These are phyloP conservation scores for Penicillium sp. DNA, from an alignment of 2,329 filamentous ascomycete genomes.

Conservation along the genomic window DNA sequence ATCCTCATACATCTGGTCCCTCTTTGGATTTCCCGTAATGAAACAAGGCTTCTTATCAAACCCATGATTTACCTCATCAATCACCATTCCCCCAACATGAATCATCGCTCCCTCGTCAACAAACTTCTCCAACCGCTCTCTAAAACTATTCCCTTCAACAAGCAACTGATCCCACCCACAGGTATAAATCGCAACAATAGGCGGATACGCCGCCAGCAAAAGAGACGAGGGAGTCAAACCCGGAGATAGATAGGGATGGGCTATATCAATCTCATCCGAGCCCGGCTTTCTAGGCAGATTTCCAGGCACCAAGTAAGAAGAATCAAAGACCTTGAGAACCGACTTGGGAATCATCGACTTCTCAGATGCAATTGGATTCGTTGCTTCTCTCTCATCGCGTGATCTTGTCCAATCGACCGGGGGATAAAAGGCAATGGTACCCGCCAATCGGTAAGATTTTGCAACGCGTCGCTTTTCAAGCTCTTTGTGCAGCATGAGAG, in stretches of 20 bases:
- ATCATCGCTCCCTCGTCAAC: slow-evolving; percentile 10
- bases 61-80: slow-evolving; percentile 18
- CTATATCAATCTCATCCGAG: slow-evolving; percentile 11
- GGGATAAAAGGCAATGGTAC: slow-evolving; percentile 17
- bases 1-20: slow-evolving; percentile 21
- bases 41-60: slow-evolving; percentile 24
- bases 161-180: slow-evolving; percentile 23
- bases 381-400: slow-evolving; percentile 12
- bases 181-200: slow-evolving; percentile 17
- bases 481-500: slow-evolving; percentile 13
- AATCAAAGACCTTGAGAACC: slow-evolving; percentile 15
- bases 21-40: slow-evolving; percentile 7
- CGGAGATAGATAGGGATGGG: slow-evolving; percentile 20
- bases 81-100: slow-evolving; percentile 13
- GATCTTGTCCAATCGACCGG: slow-evolving; percentile 16
- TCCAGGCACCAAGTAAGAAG: slow-evolving; percentile 12
- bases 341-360: slow-evolving; percentile 12
- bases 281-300: slow-evolving; percentile 7
- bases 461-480: background rate
- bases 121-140: slow-evolving; percentile 13
- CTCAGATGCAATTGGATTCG: slow-evolving; percentile 11
- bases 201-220: slow-evolving; percentile 12
- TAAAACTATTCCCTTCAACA: slow-evolving; percentile 18
- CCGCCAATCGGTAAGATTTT: slow-evolving; percentile 4
- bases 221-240: slow-evolving; percentile 10